phyloP scores from a whole-genome alignment of 352 stramenopile species.

The Sclerospora graminicola region DNA sequence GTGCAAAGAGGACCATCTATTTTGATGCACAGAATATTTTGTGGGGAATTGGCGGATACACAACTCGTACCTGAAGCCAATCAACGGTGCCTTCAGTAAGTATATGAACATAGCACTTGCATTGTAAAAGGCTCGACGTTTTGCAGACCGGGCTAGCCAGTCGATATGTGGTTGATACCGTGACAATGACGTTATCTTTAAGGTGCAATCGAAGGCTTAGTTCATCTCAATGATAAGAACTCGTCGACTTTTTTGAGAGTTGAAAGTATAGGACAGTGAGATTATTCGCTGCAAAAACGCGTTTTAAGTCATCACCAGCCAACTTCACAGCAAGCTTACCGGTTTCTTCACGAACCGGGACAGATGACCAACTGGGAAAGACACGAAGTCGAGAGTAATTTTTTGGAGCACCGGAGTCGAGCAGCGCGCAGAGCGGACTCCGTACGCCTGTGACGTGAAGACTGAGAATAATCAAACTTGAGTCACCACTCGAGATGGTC shows the following conservation, averaged over 20 bases:
- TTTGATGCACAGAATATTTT: conserved; percentile 1
- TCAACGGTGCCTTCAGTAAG: conserved; percentile 3
- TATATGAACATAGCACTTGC: conserved; percentile 10
- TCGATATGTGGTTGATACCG: conserved; percentile 3
- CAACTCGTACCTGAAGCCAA: conserved; percentile 7
- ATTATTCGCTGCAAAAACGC: not conserved
- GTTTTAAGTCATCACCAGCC: conserved; percentile 3
- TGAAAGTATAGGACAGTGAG: not conserved
- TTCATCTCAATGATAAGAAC: conserved; percentile 19
- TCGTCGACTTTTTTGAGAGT: not conserved
- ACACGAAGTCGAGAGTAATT: conserved; percentile 9
- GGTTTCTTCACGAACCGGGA: not conserved
- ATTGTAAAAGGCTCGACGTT: conserved; percentile 1
- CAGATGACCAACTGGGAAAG: not conserved
- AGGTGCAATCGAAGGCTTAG: conserved; percentile 19
- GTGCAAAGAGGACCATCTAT: conserved; percentile 9
- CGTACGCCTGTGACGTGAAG: not conserved
- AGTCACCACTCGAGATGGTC: conserved; percentile 1
- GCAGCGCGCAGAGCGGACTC: conserved; percentile 5
- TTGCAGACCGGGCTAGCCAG: conserved; percentile 3
- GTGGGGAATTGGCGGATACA: conserved; percentile 1
- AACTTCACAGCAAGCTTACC: conserved; percentile 7
- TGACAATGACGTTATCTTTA: conserved; percentile 14
- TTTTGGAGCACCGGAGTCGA: conserved; percentile 14
- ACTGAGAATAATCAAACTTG: conserved; percentile 4